Evolutionary conservation across 202 grass and related monocot genomes (phyloP).

Genomic region (Eragrostis tef): DNA sequence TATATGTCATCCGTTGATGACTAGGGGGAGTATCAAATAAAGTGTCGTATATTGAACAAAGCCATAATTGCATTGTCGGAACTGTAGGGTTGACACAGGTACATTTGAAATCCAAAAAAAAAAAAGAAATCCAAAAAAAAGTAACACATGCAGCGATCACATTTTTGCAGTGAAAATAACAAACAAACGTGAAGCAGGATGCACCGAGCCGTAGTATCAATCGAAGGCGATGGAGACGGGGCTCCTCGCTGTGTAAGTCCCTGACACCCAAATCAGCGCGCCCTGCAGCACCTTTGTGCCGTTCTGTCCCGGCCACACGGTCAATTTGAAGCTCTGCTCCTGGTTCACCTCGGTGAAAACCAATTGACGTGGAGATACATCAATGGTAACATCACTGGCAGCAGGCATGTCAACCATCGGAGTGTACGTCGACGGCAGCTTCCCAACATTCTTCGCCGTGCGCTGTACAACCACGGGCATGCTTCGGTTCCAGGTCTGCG

Average conservation of each 20-base stretch:
- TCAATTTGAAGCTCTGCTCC: constrained; percentile 43
- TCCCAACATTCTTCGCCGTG: constrained; percentile 65
- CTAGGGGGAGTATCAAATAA: too few relatives aligned
- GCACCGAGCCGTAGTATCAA: too few relatives aligned
- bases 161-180: too few relatives aligned
- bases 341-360: constrained; percentile 51
- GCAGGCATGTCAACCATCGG: constrained; percentile 19
- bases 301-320: background rate
- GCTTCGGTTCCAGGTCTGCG: background rate
- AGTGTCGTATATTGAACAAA: too few relatives aligned
- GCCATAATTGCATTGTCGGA: too few relatives aligned
- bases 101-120: too few relatives aligned
- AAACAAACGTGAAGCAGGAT: too few relatives aligned
- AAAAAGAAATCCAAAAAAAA: too few relatives aligned
- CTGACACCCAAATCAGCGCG: constrained; percentile 62
- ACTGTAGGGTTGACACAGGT: too few relatives aligned
- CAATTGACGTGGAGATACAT: constrained; percentile 39
- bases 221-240: too few relatives aligned
- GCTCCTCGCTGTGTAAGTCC: constrained; percentile 56
- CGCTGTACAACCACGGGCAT: constrained; percentile 34
- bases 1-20: too few relatives aligned
- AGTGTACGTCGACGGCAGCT: constrained; percentile 40
- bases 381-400: background rate
- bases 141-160: too few relatives aligned
- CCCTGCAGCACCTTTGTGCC: constrained; percentile 33